A percentile compares a stretch with the other conserved stretches of the same genome.
phyloP scores from a whole-genome alignment of 345 rosid species.

The Heritiera fomes region DNA sequence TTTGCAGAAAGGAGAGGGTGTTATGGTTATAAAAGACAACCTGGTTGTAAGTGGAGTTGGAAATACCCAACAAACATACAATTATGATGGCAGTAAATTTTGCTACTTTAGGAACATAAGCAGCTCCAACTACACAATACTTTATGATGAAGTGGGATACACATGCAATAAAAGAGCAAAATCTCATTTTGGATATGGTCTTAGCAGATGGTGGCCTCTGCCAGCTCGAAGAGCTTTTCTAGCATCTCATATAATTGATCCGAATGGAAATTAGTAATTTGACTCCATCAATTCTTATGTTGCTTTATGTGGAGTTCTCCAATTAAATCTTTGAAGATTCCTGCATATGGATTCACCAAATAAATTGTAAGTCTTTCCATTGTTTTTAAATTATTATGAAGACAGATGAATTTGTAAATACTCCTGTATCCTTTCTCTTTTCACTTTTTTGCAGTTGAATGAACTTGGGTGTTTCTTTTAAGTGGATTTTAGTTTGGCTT shows the following conservation, averaged over 20 bases:
- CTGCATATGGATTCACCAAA: conserved; percentile 3
- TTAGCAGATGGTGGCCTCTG: conserved; percentile 17
- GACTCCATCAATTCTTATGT: background rate
- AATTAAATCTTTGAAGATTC: conserved; percentile 16
- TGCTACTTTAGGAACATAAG: conserved; percentile 84
- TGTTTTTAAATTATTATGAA: background rate
- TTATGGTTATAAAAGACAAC: conserved; percentile 54
- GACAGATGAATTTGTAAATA: background rate
- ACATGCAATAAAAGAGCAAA: conserved; percentile 27
- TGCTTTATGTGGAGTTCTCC: conserved; percentile 1
- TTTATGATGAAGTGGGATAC: conserved; percentile 46
- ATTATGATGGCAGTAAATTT: conserved; percentile 38
- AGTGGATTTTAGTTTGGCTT: background rate
- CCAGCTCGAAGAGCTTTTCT: conserved; percentile 24
- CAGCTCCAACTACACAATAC: conserved; percentile 73
- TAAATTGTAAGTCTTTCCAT: conserved; percentile 18
- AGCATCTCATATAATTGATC: conserved; percentile 21
- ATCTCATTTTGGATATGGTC: conserved; percentile 12
- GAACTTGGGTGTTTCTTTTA: background rate
- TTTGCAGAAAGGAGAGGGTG: conserved; percentile 61
- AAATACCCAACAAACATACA: conserved; percentile 62
- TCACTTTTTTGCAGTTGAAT: background rate
- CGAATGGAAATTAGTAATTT: conserved; percentile 10
- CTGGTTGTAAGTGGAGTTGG: conserved; percentile 57
- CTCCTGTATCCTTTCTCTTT: background rate